These are phyloP conservation scores for Salix suchowensis DNA, from an alignment of 345 rosid genomes.

Conservation along the genomic window DNA sequence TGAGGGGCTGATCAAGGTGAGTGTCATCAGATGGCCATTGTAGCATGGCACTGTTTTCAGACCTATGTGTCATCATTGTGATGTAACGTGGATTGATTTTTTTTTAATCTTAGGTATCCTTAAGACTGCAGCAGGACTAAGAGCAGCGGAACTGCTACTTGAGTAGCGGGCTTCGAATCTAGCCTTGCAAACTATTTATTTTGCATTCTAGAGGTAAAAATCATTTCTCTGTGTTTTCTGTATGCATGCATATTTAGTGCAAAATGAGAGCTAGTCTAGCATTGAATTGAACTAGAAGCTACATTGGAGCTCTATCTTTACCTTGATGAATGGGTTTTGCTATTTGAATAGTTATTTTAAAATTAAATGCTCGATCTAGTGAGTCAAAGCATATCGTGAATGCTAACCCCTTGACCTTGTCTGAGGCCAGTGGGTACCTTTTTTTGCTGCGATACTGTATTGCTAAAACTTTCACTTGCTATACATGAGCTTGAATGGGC, in stretches of 20 bases:
- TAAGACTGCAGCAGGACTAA: constrained; percentile 71
- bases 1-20: constrained; percentile 58
- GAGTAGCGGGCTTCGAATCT: constrained; percentile 79
- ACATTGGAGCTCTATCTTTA: too few relatives aligned
- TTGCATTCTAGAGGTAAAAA: constrained; percentile 79
- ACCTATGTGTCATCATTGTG: background rate
- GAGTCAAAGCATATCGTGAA: background rate
- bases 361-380: background rate
- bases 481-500: background rate
- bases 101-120: constrained; percentile 48
- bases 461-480: background rate
- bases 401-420: background rate
- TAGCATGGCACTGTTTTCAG: background rate
- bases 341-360: background rate
- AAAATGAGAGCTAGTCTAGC: background rate
- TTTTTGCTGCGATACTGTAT: background rate
- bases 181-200: constrained; percentile 67
- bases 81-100: background rate
- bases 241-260: background rate
- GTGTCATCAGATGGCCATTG: constrained; percentile 8
- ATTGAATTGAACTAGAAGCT: background rate
- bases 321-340: background rate
- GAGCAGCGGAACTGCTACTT: constrained; percentile 73
- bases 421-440: background rate
- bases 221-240: background rate